A percentile compares a stretch with the other conserved stretches of the same genome.
Conservation (phyloP, 371 early-diverging fungal species). For the Mortierella sp. region DNA sequence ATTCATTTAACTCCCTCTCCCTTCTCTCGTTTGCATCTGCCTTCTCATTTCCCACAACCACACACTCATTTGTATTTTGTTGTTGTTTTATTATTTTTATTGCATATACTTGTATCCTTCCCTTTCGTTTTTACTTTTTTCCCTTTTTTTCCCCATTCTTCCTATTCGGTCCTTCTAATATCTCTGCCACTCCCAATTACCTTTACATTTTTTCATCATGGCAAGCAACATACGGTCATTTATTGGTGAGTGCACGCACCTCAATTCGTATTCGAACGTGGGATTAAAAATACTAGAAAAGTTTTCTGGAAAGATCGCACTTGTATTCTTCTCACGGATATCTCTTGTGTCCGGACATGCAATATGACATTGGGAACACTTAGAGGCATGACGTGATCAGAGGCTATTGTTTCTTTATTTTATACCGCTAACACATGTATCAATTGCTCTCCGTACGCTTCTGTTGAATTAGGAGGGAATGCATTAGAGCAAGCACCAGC, state of each 20-base stretch:
- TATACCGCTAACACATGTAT: not conserved
- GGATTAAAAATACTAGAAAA: not conserved
- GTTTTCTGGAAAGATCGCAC: not conserved
- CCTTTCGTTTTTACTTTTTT: not conserved
- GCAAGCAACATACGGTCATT: constrained; percentile 42
- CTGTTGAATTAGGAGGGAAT: constrained; percentile 68
- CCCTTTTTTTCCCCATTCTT: constrained; percentile 6
- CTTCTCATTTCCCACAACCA: not conserved
- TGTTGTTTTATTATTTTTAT: not conserved
- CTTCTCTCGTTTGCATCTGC: not conserved
- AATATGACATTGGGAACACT: not conserved
- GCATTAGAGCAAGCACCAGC: constrained; percentile 66
- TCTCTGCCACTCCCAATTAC: not conserved
- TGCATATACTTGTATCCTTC: constrained; percentile 1
- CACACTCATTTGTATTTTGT: constrained; percentile 5
- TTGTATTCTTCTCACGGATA: not conserved
- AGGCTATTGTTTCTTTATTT: not conserved
- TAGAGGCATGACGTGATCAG: not conserved
- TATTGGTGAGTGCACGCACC: constrained; percentile 30
- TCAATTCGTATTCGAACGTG: not conserved
- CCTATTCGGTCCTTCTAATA: not conserved
- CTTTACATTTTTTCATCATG: constrained; percentile 27
- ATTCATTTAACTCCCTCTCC: not conserved
- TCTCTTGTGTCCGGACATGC: not conserved
- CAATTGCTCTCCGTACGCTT: not conserved